These are phyloP conservation scores for Schizosaccharomyces cryophilus DNA, from an alignment of 805 yeast species.

Conservation along the genomic window DNA sequence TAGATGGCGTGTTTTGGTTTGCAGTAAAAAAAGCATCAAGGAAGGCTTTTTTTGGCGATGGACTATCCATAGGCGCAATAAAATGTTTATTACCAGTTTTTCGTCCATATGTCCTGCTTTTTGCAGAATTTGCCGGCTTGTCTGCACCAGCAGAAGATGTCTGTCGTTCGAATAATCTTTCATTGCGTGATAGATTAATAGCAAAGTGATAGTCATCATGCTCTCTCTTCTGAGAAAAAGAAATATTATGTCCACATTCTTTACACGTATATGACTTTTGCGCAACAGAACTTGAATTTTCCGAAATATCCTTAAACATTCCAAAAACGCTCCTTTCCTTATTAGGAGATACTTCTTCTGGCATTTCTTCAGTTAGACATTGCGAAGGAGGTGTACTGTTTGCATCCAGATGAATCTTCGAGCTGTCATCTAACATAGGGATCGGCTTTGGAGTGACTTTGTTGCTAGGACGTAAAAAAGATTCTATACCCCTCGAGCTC, in stretches of 20 bases:
- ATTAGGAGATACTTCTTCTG: too few species aligned
- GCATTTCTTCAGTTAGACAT: too few species aligned
- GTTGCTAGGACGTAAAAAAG: neutral
- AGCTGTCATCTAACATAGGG: too few species aligned
- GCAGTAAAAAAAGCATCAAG: neutral
- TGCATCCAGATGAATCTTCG: too few species aligned
- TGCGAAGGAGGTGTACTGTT: too few species aligned
- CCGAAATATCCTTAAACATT: neutral
- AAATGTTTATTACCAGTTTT: neutral
- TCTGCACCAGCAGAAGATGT: neutral
- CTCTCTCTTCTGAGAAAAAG: conserved; percentile 9
- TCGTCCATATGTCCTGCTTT: neutral
- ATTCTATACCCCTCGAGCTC: neutral
- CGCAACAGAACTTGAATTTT: neutral
- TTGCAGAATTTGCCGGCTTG: neutral
- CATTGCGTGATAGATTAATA: conserved; percentile 8
- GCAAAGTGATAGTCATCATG: conserved; percentile 22
- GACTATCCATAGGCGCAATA: neutral
- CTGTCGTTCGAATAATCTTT: conserved; percentile 3
- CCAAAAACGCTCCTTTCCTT: too few species aligned
- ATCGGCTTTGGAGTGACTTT: too few species aligned
- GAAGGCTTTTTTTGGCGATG: neutral
- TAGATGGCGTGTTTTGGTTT: neutral
- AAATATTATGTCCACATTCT: conserved; percentile 11
- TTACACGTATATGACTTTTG: conserved; percentile 10